Conservation (phyloP, 2,329 filamentous ascomycete genomes). For the Epichloe elymi region DNA sequence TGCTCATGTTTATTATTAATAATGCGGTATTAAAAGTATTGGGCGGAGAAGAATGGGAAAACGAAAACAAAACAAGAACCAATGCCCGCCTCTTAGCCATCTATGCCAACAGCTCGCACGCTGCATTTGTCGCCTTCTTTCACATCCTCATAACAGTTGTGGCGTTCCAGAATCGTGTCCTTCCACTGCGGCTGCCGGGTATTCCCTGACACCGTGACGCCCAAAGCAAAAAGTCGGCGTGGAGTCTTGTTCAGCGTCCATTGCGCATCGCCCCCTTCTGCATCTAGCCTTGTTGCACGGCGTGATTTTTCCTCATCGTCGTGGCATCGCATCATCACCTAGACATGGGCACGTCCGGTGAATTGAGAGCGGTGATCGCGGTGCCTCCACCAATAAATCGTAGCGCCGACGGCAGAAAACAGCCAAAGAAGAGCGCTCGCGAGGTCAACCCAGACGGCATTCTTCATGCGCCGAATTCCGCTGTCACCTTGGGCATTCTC, state of each 20-base stretch:
- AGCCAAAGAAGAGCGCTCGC: conserved; percentile 67
- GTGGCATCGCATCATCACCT: conserved; percentile 10
- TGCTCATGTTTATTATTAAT: not conserved
- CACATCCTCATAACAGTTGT: not conserved
- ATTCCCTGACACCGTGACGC: conserved; percentile 1
- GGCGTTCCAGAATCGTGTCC: not conserved
- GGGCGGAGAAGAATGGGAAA: not conserved
- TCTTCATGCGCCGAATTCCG: conserved; percentile 65
- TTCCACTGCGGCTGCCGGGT: not conserved
- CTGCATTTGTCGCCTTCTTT: not conserved
- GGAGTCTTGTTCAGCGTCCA: not conserved
- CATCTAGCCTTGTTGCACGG: not conserved
- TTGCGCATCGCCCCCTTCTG: not conserved
- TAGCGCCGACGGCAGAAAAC: conserved; percentile 41
- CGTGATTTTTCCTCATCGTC: not conserved
- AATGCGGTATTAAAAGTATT: not conserved
- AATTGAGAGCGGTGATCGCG: conserved; percentile 39
- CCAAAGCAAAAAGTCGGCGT: not conserved
- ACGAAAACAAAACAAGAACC: not conserved
- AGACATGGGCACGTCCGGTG: conserved; percentile 45
- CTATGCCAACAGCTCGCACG: not conserved
- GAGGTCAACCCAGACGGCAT: conserved; percentile 74
- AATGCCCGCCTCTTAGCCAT: not conserved
- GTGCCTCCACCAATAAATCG: conserved; percentile 45
- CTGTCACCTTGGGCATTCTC: conserved; percentile 50